Conservation (phyloP, 306 rosid genomes). For the Urtica urens region DNA sequence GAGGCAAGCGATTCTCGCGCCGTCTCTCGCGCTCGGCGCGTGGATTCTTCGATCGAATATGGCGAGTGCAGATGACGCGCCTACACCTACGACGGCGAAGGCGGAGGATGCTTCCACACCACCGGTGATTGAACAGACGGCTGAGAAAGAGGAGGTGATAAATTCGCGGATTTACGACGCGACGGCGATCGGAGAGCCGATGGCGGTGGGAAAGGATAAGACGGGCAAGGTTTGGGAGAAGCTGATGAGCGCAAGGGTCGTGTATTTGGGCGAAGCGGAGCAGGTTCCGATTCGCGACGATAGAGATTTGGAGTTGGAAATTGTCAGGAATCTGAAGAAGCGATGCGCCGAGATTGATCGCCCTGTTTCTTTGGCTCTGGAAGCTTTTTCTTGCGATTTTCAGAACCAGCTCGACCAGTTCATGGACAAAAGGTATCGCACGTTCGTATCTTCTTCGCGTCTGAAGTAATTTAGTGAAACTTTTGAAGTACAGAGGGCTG, state of each 20-base stretch:
- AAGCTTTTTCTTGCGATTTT: constrained; percentile 63
- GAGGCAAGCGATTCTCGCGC: constrained; percentile 46
- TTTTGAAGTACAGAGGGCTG: no score
- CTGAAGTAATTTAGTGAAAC: not conserved
- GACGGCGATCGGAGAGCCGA: constrained; percentile 80
- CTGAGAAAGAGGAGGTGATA: constrained; percentile 46
- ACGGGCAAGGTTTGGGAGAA: constrained; percentile 88
- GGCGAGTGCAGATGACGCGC: constrained; percentile 44
- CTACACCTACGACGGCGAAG: not conserved
- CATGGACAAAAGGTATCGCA: constrained; percentile 51
- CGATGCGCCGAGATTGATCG: constrained; percentile 47
- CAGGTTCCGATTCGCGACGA: constrained; percentile 87
- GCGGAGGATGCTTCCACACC: constrained; percentile 15
- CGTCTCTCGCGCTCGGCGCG: constrained; percentile 53
- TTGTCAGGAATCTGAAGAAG: constrained; percentile 54
- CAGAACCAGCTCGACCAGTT: constrained; percentile 68
- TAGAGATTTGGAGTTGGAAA: constrained; percentile 78
- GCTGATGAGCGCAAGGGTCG: constrained; percentile 70
- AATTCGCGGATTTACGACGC: constrained; percentile 83
- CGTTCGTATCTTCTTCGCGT: not conserved
- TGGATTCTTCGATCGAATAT: constrained; percentile 43
- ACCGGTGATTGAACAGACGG: constrained; percentile 28
- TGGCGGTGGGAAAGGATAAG: constrained; percentile 82
- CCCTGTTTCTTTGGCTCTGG: constrained; percentile 61
- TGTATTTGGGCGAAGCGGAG: constrained; percentile 89